Base-by-base conservation (phyloP, 2,329 filamentous ascomycete species). In the Aspergillus sclerotialis region DNA sequence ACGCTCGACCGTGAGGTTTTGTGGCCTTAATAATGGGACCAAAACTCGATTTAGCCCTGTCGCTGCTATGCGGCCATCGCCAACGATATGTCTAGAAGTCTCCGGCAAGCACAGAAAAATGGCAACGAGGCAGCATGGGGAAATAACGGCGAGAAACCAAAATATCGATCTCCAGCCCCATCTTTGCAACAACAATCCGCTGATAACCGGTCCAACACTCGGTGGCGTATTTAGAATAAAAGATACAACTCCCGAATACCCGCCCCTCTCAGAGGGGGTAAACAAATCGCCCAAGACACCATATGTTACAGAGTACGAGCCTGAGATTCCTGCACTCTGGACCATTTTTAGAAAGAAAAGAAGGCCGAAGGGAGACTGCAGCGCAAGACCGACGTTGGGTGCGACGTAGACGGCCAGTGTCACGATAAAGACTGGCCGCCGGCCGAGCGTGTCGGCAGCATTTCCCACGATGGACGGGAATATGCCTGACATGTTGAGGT, bases 401-500 rank as follows among this genome's bases (percentile, higher is more conserved):
- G 44, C 55, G 1, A 67, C 29, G 32, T 58, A 67, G 1, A 70
- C 50, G 9, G 60, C n/a, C 18, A 69, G 63, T 0, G 60, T 63
- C 36, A 46, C 46, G 13, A 55, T 41, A 38, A 65, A 69, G 9
- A 56, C 57, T 1, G 54, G 37, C 16, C 67, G 58, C 9, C 66
- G 64, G 2, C 66, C 67, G 11, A 50, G 46, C 9, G 48, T 49
- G 36, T 70, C 67, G 2, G 64, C 58, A 2, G 69, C 30, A 0
- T 60, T 47, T 0, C 62, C 66, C 57, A 58, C 64, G 13, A 71
- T 30, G 13, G 49, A 63, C 0, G 68, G 68, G 3, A 64, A 56
- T 2, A 70, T 36, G 0, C 59, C 67, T 45, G 69, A 65, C 35
- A 68, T 61, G 15, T 69, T 56, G 14, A 69, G 50, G 38, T 69